Evolutionary conservation across 202 grass and related monocot genomes (phyloP), one percentile per base, ranked within the genome.

Genomic region (Panicum virgatum): DNA sequence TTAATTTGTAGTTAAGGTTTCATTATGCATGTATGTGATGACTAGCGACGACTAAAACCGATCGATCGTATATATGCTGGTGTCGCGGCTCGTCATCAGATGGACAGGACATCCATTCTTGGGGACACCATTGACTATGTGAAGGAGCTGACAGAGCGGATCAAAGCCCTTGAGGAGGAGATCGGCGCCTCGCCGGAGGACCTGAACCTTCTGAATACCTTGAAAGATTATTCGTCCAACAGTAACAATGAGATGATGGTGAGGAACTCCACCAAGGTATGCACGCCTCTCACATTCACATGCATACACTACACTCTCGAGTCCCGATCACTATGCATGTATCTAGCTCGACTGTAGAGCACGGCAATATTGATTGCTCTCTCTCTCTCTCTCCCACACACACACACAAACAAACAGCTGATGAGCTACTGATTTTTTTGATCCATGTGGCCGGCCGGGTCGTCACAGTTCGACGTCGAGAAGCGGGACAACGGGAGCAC

Each of bases 51-150:
- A 16, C 22, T 58, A 12, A 27, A n/a, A 66, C 32, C 42, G 26
- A 62, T 79, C 43, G 15, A 30, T 3, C 69, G 51, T 72, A 7
- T 36, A 29, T 0, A 9, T 34, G n/a, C n/a, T n/a, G n/a, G n/a
- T n/a, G n/a, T n/a, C n/a, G n/a, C n/a, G 6, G 26, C 69, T 72
- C 63, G 48, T 36, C 69, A 22, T 52, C 81, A 98, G 96, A 98
- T 93, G 96, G 96, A 93, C 48, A 88, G 96, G 68, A 96, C 92
- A 37, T 90, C 96, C 13, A 98, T 92, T 63, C 89, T 98, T 25
- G 92, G 96, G 58, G 96, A 98, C 85, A 93, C 96, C 42, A 98
- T 98, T 39, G 90, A 92, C 79, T 98, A 98, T 72, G 82, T 98
- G 57, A 98, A 98, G 72, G 96, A 98, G 80, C 83, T 93, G 4